Evolutionary conservation across 2,329 filamentous ascomycete species (phyloP).

Genomic region (Colletotrichum somersetense): DNA sequence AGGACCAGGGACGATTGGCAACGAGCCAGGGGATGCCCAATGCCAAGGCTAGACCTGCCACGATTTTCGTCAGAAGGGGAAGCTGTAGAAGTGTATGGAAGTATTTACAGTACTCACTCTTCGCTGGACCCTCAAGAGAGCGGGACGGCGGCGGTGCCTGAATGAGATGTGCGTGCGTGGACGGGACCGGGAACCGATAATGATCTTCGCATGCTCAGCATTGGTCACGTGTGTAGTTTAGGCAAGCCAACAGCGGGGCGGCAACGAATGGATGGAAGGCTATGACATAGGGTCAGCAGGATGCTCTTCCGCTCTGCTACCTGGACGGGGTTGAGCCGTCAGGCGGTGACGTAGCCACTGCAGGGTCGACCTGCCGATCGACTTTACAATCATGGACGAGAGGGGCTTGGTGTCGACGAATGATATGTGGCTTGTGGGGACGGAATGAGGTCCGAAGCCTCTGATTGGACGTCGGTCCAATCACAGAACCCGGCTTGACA

Average conservation of each 20-base stretch:
- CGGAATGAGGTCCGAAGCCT: neutral
- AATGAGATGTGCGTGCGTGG: conserved; percentile 2
- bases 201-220: neutral
- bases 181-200: neutral
- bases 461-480: neutral
- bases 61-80: conserved; percentile 5
- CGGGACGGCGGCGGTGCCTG: neutral
- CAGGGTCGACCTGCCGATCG: conserved; percentile 20
- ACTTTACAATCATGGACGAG: conserved; percentile 7
- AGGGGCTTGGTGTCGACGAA: neutral
- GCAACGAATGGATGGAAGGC: neutral
- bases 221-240: neutral
- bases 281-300: conserved; percentile 2
- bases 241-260: neutral
- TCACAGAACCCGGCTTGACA: neutral
- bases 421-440: neutral
- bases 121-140: conserved; percentile 5
- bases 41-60: conserved; percentile 5
- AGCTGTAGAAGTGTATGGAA: neutral
- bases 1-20: too few species aligned
- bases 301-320: neutral
- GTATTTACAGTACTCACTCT: neutral
- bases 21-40: neutral
- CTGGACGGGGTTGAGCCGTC: neutral
- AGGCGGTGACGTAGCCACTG: conserved; percentile 13